A percentile compares a stretch with the other conserved stretches of the same genome.
These are phyloP conservation scores for Penicillium coprophilum DNA, from an alignment of 495 filamentous ascomycete species.

Conservation along the genomic window DNA sequence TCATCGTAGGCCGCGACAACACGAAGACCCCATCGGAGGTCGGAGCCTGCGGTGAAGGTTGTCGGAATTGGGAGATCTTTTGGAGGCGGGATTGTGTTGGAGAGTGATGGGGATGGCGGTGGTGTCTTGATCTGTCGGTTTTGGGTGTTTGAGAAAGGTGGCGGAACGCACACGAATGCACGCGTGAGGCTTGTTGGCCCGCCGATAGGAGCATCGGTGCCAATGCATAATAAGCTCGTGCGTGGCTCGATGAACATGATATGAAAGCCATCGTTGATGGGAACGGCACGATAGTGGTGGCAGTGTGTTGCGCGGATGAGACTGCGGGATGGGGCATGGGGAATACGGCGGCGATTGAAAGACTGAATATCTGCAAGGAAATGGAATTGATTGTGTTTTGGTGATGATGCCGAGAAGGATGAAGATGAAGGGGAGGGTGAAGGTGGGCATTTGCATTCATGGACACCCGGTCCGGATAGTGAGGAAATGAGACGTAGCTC, in stretches of 20 bases:
- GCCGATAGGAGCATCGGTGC: constrained; percentile 63
- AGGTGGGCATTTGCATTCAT: constrained; percentile 35
- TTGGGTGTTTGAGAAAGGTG: constrained; percentile 27
- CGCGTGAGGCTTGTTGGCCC: constrained; percentile 50
- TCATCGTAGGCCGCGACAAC: constrained; percentile 61
- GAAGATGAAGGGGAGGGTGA: not conserved
- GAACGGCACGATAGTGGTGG: constrained; percentile 68
- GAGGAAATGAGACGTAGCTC: constrained; percentile 67
- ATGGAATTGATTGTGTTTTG: constrained; percentile 34
- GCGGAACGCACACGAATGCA: constrained; percentile 39
- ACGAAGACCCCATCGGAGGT: constrained; percentile 60
- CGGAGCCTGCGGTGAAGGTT: constrained; percentile 58
- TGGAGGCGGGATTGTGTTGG: constrained; percentile 30
- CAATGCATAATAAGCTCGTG: constrained; percentile 60
- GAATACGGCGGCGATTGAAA: constrained; percentile 27
- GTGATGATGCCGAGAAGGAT: constrained; percentile 15
- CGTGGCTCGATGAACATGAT: constrained; percentile 68
- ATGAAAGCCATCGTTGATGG: constrained; percentile 67
- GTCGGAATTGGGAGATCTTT: constrained; percentile 43
- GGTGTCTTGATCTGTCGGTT: not conserved
- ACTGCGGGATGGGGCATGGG: constrained; percentile 29
- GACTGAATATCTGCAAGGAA: constrained; percentile 30
- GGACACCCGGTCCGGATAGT: constrained; percentile 49
- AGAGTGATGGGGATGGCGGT: not conserved
- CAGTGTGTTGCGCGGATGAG: constrained; percentile 45